These are phyloP conservation scores for Candida neerlandica DNA, from an alignment of 1,139 yeast species.

Conservation along the genomic window DNA sequence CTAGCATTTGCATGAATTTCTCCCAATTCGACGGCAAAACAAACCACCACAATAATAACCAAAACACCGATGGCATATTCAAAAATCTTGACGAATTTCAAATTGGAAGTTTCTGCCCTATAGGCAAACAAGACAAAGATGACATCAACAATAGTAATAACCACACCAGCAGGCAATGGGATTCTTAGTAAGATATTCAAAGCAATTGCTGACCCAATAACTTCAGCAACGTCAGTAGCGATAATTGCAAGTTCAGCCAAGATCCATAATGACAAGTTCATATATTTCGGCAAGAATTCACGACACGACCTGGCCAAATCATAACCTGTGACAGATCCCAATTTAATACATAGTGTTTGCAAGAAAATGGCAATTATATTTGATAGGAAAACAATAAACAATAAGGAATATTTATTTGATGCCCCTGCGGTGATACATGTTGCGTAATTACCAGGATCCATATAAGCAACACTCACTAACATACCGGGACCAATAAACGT, in stretches of 20 bases:
- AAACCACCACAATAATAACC: conserved; percentile 67
- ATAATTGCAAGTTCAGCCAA: conserved; percentile 80
- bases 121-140: conserved; percentile 74
- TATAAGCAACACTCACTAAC: conserved; percentile 76
- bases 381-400: conserved; percentile 68
- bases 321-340: conserved; percentile 80
- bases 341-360: conserved; percentile 69
- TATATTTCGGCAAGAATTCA: conserved; percentile 60
- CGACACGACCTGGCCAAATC: conserved; percentile 75
- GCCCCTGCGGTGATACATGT: conserved; percentile 83
- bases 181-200: conserved; percentile 66
- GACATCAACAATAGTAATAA: conserved; percentile 71
- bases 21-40: conserved; percentile 70
- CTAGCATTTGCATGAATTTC: conserved; percentile 52
- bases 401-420: conserved; percentile 58
- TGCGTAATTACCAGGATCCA: conserved; percentile 87
- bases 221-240: conserved; percentile 86
- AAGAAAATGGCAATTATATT: conserved; percentile 74
- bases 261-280: conserved; percentile 59
- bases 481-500: conserved; percentile 77
- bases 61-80: conserved; percentile 68
- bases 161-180: conserved; percentile 81
- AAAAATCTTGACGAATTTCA: conserved; percentile 63
- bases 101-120: conserved; percentile 65
- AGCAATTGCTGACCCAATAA: conserved; percentile 86